Percentiles rank a stretch among this genome's conserved stretches.
Conservation (phyloP, 1,284 basidiomycete genomes). For the Malassezia sp. region DNA sequence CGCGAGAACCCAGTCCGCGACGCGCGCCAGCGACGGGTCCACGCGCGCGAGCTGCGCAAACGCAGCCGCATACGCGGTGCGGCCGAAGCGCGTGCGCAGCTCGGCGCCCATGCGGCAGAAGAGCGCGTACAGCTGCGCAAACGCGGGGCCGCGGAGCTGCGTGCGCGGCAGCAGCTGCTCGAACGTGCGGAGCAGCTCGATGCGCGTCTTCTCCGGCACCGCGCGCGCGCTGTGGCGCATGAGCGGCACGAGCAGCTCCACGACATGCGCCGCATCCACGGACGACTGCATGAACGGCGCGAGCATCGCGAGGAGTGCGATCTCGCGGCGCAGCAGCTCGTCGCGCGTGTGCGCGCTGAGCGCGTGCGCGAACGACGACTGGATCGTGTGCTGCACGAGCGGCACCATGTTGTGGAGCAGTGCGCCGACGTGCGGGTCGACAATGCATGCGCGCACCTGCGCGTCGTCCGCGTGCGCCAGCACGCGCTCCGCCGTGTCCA, state of each 20-base stretch:
- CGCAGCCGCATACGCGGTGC: slow-evolving; percentile 26
- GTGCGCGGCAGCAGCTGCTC: slow-evolving; percentile 63
- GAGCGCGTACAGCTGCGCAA: slow-evolving; percentile 26
- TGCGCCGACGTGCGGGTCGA: slow-evolving; percentile 65
- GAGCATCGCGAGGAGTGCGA: slow-evolving; percentile 67
- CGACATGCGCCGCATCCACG: slow-evolving; percentile 63
- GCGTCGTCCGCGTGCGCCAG: slow-evolving; percentile 45
- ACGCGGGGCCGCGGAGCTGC: slow-evolving; percentile 52
- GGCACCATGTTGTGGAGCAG: slow-evolving; percentile 63
- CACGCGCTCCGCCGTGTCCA: slow-evolving; percentile 73
- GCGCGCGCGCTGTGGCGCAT: slow-evolving; percentile 65
- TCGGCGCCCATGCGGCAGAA: slow-evolving; percentile 33
- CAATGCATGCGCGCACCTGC: slow-evolving; percentile 41
- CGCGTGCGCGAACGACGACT: slow-evolving; percentile 52
- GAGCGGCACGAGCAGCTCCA: slow-evolving; percentile 67
- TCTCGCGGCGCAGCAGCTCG: slow-evolving; percentile 69
- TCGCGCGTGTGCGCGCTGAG: slow-evolving; percentile 54
- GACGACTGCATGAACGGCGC: slow-evolving; percentile 64
- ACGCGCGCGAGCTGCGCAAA: slow-evolving; percentile 33
- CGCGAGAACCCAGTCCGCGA: slow-evolving; percentile 24
- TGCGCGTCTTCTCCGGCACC: slow-evolving; percentile 76
- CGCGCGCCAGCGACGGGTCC: slow-evolving; percentile 21
- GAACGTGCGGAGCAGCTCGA: slow-evolving; percentile 68
- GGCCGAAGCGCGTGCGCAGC: slow-evolving; percentile 25
- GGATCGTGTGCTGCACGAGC: slow-evolving; percentile 22